Conservation (phyloP, 495 filamentous ascomycete species). For the Aspergillus incahuasiensis region DNA sequence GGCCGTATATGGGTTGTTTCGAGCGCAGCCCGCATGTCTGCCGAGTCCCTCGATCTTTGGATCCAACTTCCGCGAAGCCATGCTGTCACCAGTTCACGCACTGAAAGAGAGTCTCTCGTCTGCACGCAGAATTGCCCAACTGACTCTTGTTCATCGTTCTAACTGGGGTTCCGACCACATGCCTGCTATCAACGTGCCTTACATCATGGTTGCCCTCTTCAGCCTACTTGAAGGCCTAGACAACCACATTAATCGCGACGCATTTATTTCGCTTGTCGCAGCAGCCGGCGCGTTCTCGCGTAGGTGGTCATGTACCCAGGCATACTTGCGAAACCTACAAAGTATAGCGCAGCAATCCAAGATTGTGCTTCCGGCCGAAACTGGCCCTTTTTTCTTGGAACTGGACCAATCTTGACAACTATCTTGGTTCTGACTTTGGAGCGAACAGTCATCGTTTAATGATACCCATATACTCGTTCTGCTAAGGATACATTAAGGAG, state of each 20-base stretch:
- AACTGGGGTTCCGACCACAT: constrained; percentile 27
- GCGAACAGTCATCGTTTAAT: neutral
- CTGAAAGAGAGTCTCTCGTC: constrained; percentile 12
- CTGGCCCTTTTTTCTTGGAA: constrained; percentile 21
- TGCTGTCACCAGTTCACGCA: constrained; percentile 4
- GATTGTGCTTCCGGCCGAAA: constrained; percentile 25
- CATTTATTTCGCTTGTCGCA: constrained; percentile 25
- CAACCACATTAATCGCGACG: constrained; percentile 20
- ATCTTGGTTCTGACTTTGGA: no score
- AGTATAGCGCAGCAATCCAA: constrained; percentile 22
- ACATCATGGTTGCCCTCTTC: constrained; percentile 28
- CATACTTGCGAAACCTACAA: constrained; percentile 23
- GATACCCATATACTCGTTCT: neutral
- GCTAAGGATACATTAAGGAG: neutral
- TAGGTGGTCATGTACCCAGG: constrained; percentile 28
- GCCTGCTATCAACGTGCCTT: constrained; percentile 23
- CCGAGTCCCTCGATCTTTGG: neutral
- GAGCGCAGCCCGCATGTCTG: neutral
- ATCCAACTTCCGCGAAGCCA: neutral
- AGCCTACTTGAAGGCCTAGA: constrained; percentile 26
- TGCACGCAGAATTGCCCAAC: constrained; percentile 19
- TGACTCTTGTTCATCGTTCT: constrained; percentile 21
- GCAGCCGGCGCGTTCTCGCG: constrained; percentile 23
- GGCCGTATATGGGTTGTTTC: constrained; percentile 16
- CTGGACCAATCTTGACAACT: neutral